These are phyloP conservation scores for Fraxinus excelsior DNA, from an alignment of 257 asterid species.

Conservation along the genomic window DNA sequence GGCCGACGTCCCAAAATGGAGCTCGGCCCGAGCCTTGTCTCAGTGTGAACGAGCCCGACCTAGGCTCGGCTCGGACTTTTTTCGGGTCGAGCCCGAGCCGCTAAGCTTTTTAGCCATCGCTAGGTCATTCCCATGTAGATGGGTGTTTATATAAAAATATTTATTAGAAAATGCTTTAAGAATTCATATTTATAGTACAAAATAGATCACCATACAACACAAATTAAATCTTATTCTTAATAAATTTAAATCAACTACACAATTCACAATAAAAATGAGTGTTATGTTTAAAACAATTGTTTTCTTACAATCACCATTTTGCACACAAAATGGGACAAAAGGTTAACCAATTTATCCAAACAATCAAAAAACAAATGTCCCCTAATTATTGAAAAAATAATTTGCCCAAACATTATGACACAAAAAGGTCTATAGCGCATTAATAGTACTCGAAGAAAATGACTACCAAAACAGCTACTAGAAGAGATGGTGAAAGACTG, in stretches of 20 bases:
- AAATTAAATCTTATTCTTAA: too few species aligned
- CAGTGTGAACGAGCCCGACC: too few species aligned
- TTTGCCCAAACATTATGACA: neutral
- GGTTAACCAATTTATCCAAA: neutral
- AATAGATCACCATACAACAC: too few species aligned
- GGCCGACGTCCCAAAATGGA: too few species aligned
- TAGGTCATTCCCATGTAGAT: too few species aligned
- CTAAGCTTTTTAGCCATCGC: too few species aligned
- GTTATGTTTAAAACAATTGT: neutral
- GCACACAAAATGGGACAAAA: neutral
- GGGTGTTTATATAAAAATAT: too few species aligned
- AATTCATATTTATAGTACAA: too few species aligned
- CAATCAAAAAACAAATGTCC: neutral
- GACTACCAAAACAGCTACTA: constrained; percentile 37
- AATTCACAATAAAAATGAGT: neutral
- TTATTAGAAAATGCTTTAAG: too few species aligned
- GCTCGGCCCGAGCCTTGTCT: too few species aligned
- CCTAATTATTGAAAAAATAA: constrained; percentile 9
- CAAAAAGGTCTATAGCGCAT: constrained; percentile 1
- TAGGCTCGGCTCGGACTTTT: too few species aligned
- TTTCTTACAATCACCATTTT: neutral
- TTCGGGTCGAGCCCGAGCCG: too few species aligned
- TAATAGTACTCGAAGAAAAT: constrained; percentile 28
- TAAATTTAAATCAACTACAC: neutral
- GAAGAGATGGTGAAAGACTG: constrained; percentile 25